phyloP scores from a whole-genome alignment of 2,329 filamentous ascomycete genomes.

The Cucurbitaria berberidis region DNA sequence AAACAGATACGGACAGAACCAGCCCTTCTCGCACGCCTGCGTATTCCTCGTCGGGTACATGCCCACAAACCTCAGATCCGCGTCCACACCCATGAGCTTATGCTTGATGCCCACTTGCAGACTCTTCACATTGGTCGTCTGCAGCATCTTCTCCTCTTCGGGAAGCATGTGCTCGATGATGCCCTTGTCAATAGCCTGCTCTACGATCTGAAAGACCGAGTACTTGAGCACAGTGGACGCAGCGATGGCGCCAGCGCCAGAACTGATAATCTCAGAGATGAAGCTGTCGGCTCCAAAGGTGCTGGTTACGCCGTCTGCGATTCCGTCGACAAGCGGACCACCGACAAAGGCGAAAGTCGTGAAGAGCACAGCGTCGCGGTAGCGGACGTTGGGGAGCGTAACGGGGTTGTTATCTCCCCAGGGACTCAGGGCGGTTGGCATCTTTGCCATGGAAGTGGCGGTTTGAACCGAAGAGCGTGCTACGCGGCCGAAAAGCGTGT shows the following conservation, averaged over 20 bases:
- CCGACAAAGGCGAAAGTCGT: slow-evolving; percentile 48
- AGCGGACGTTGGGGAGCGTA: slow-evolving; percentile 48
- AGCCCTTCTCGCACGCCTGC: slow-evolving; percentile 45
- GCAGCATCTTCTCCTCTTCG: slow-evolving; percentile 49
- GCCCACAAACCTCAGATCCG: slow-evolving; percentile 42
- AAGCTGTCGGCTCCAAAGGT: slow-evolving; percentile 46
- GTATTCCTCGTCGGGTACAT: slow-evolving; percentile 31
- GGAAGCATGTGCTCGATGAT: slow-evolving; percentile 48
- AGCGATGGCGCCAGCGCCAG: slow-evolving; percentile 37
- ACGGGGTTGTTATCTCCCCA: slow-evolving; percentile 51
- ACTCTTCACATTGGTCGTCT: slow-evolving; percentile 45
- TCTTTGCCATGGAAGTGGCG: slow-evolving; percentile 41
- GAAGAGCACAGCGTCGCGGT: slow-evolving; percentile 48
- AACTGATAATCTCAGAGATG: slow-evolving; percentile 42
- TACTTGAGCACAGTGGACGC: slow-evolving; percentile 41
- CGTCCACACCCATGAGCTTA: slow-evolving; percentile 51
- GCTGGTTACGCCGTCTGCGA: slow-evolving; percentile 33
- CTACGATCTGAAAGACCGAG: slow-evolving; percentile 48
- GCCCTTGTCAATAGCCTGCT: slow-evolving; percentile 50
- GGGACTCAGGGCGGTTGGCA: slow-evolving; percentile 42
- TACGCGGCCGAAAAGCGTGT: slow-evolving; percentile 46
- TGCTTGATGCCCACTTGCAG: slow-evolving; percentile 48
- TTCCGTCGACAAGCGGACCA: slow-evolving; percentile 42
- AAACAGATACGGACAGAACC: slow-evolving; percentile 49
- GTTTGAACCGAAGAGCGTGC: slow-evolving; percentile 45